Base-by-base conservation (phyloP, 345 rosid species). In the Lepidium aucheri region DNA sequence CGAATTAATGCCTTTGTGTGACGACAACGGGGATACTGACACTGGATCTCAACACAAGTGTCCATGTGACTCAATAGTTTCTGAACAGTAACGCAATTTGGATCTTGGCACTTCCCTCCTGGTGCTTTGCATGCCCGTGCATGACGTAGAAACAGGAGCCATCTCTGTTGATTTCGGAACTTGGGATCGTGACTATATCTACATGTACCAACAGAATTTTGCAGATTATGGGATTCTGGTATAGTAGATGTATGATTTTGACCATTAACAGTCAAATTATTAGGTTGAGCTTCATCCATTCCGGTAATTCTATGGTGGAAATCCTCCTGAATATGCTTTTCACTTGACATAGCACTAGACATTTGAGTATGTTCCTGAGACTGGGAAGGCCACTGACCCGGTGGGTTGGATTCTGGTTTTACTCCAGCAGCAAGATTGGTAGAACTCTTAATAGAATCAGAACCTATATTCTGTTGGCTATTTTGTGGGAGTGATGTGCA, bases 91-190 rank as follows among this genome's bases (percentile, higher is more conserved):
- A 76, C 60, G 52, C 99, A 90, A 74, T 84, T 69, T 60, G n/a
- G 57, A 9, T 79, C 92, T 32, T 39, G 83, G 75, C 99, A 94
- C 77, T 81, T 84, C 63, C 96, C 99, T 79, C 85, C 95, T 18
- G 93, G 86, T 32, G 88, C 82, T 58, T 84, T 61, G 77, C 99
- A 94, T 60, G 74, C 63, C 32, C 88, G 87, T 49, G 99, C 97
- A 84, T 94, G 99, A 51, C 84, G 78, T 73, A 94, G 73, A 74
- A 90, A 82, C 78, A 94, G 72, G 69, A 94, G 89, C 99, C 99
- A 94, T 67, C 72, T 86, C 75, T 77, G 83, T 73, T 94, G 99
- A 68, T 83, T 79, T 55, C 79, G 78, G 54, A 80, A 86, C 67
- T 83, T 86, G 51, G 73, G 77, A 35, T 88, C 90, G 33, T 69